Percentiles rank a stretch among this genome's conserved stretches.
Conservation (phyloP, 2,329 filamentous ascomycete species). For the Talaromyces rugulosus region DNA sequence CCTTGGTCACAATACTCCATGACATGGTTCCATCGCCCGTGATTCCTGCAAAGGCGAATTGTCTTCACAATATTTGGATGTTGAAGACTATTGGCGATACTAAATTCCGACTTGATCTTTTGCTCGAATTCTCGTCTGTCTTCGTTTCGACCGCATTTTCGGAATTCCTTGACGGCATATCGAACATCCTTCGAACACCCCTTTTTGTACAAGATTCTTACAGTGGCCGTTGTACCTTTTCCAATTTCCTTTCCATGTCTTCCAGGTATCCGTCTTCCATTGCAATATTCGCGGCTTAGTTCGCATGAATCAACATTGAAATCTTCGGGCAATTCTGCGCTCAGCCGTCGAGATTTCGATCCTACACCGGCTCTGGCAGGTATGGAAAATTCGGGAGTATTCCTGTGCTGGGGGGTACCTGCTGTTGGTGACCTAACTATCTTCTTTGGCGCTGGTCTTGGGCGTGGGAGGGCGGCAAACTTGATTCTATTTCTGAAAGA, state of each 20-base stretch:
- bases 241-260: slow-evolving; percentile 72
- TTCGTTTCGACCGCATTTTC: slow-evolving; percentile 66
- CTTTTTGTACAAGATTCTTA: slow-evolving; percentile 73
- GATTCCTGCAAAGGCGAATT: slow-evolving; percentile 68
- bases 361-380: slow-evolving; percentile 68
- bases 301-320: slow-evolving; percentile 68
- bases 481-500: slow-evolving; percentile 22
- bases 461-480: slow-evolving; percentile 20
- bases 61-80: slow-evolving; percentile 87
- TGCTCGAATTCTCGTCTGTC: slow-evolving; percentile 71
- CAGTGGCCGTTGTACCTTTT: slow-evolving; percentile 77
- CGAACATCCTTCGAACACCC: slow-evolving; percentile 53
- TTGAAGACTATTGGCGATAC: slow-evolving; percentile 76
- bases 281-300: slow-evolving; percentile 66
- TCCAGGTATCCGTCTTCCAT: slow-evolving; percentile 65
- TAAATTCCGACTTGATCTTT: slow-evolving; percentile 89
- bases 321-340: slow-evolving; percentile 68
- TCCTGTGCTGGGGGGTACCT: slow-evolving; percentile 19
- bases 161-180: slow-evolving; percentile 85
- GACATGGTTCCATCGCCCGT: slow-evolving; percentile 79
- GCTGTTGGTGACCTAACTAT: slow-evolving; percentile 24
- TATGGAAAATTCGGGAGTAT: slow-evolving; percentile 38
- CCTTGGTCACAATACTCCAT: slow-evolving; percentile 89
- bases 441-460: slow-evolving; percentile 15
- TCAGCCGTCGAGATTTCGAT: slow-evolving; percentile 73